phyloP scores from a whole-genome alignment of 345 rosid genomes.

The Salix exigua region DNA sequence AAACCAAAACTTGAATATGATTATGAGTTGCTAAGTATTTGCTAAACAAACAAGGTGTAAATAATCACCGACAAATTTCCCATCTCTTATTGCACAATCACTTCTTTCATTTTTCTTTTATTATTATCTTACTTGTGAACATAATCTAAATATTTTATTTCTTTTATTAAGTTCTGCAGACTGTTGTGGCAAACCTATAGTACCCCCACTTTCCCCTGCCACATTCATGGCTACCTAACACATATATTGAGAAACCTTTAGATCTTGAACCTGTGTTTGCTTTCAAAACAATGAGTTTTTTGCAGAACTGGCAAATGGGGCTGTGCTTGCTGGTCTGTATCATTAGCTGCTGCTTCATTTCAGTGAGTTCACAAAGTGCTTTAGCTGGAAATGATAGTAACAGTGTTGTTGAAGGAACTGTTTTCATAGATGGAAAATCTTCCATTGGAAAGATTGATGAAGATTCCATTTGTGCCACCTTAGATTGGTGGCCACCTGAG shows the following conservation, averaged over 20 bases:
- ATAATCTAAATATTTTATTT: neutral
- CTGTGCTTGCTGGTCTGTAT: slow-evolving; percentile 31
- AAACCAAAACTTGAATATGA: neutral
- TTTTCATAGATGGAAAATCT: slow-evolving; percentile 47
- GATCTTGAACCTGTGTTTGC: slow-evolving; percentile 14
- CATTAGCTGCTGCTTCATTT: slow-evolving; percentile 9
- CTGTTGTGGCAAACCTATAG: neutral
- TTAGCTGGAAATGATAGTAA: slow-evolving; percentile 10
- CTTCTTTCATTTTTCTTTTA: too few species aligned
- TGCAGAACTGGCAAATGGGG: slow-evolving; percentile 25
- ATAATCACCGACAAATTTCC: neutral
- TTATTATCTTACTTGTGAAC: neutral
- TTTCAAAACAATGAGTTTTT: slow-evolving; percentile 34
- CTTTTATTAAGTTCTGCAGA: neutral
- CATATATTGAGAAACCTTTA: slow-evolving; percentile 8
- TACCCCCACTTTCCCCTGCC: neutral
- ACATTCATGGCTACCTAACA: slow-evolving; percentile 10
- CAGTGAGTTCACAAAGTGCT: slow-evolving; percentile 26
- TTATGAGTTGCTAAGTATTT: neutral
- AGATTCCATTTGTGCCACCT: slow-evolving; percentile 85
- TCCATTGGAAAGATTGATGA: slow-evolving; percentile 70
- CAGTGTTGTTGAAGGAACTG: slow-evolving; percentile 35
- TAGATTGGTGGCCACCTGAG: slow-evolving; percentile 99
- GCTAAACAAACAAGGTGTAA: neutral
- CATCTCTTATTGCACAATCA: neutral